These are phyloP conservation scores for Ophiostoma ips DNA, from an alignment of 2,329 filamentous ascomycete species.

Conservation along the genomic window DNA sequence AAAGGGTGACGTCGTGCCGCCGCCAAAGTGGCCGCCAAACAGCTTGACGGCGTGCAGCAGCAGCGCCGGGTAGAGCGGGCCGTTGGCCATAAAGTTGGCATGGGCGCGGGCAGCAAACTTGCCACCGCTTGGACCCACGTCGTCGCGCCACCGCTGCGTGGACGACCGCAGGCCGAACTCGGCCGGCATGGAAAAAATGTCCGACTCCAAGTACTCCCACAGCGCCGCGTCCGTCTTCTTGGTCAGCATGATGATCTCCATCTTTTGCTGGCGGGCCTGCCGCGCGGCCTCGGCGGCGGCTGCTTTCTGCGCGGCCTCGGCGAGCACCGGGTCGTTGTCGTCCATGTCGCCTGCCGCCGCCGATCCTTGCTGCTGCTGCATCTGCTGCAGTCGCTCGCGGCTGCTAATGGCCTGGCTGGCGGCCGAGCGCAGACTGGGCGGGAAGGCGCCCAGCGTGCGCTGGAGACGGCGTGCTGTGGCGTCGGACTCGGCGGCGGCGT, in stretches of 20 bases:
- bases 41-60: constrained; percentile 42
- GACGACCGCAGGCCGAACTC: constrained; percentile 29
- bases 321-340: background rate
- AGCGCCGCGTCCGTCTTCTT: constrained; percentile 49
- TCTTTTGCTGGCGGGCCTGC: constrained; percentile 6
- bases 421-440: constrained; percentile 25
- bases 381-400: constrained; percentile 13
- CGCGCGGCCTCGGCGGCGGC: constrained; percentile 16
- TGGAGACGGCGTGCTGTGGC: constrained; percentile 13
- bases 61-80: constrained; percentile 49
- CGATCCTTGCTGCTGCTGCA: background rate
- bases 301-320: constrained; percentile 24
- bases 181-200: constrained; percentile 49
- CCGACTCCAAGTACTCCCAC: constrained; percentile 51
- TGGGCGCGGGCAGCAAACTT: too few relatives aligned
- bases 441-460: constrained; percentile 27
- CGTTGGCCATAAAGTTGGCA: constrained; percentile 34
- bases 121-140: too few relatives aligned
- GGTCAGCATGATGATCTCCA: constrained; percentile 38
- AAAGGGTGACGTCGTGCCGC: constrained; percentile 38
- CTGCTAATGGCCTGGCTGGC: constrained; percentile 25
- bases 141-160: too few relatives aligned
- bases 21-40: constrained; percentile 40
- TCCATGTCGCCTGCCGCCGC: background rate
- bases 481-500: background rate